Percentiles rank a stretch among this genome's conserved stretches.
Conservation (phyloP, 371 early-diverging fungal species). For the Rhizopus sp. region DNA sequence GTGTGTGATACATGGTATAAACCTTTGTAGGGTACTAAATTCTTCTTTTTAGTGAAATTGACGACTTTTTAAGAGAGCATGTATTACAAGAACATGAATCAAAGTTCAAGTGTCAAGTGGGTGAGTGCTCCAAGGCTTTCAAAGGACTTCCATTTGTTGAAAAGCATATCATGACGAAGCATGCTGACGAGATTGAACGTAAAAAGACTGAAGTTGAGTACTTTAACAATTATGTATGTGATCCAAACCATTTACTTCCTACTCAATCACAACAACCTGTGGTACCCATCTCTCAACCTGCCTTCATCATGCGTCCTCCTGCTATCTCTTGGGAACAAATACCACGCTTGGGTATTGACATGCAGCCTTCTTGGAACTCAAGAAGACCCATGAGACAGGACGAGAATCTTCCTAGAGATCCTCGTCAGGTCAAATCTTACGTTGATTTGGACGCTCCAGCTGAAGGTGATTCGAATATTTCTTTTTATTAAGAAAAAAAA, state of each 20-base stretch:
- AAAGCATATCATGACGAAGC: slow-evolving; percentile 91
- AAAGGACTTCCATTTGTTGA: slow-evolving; percentile 91
- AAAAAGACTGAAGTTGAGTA: slow-evolving; percentile 65
- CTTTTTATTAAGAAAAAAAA: slow-evolving; percentile 34
- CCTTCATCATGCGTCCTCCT: slow-evolving; percentile 22
- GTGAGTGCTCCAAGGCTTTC: slow-evolving; percentile 89
- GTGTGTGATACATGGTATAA: slow-evolving; percentile 37
- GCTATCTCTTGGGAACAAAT: slow-evolving; percentile 67
- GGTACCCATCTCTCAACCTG: slow-evolving; percentile 11
- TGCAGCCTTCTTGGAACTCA: not conserved
- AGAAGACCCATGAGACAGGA: slow-evolving; percentile 18
- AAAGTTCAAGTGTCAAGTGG: slow-evolving; percentile 84
- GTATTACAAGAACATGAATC: slow-evolving; percentile 74
- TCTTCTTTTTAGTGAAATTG: slow-evolving; percentile 38
- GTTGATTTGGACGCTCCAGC: slow-evolving; percentile 89
- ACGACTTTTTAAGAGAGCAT: slow-evolving; percentile 56
- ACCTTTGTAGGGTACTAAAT: not conserved
- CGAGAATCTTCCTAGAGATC: slow-evolving; percentile 53
- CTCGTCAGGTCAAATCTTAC: slow-evolving; percentile 82
- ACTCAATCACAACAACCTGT: slow-evolving; percentile 3
- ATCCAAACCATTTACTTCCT: slow-evolving; percentile 70
- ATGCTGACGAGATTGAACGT: slow-evolving; percentile 69
- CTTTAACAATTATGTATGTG: slow-evolving; percentile 88
- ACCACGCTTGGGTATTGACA: slow-evolving; percentile 66
- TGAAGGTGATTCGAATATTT: slow-evolving; percentile 76